phyloP scores from a whole-genome alignment of 164 flowering plant species.

The Protea cynaroides region DNA sequence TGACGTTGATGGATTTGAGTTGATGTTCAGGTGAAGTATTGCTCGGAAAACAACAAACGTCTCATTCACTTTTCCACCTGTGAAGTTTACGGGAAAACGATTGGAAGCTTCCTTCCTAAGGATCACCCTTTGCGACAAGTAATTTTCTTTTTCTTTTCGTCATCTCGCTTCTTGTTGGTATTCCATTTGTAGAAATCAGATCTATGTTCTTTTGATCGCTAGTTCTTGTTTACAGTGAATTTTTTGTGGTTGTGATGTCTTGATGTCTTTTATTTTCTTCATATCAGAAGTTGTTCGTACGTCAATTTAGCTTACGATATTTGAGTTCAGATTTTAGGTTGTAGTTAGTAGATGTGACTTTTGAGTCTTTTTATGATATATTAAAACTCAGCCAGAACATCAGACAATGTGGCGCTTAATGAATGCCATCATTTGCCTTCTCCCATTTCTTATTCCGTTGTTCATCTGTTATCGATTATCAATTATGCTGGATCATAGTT shows the following conservation, averaged over 20 bases:
- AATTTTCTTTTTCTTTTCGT: neutral
- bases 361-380: no score
- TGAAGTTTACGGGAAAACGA: slow-evolving; percentile 95
- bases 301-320: no score
- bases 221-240: neutral
- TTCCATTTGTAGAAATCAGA: neutral
- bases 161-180: neutral
- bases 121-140: slow-evolving; percentile 88
- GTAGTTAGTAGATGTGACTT: no score
- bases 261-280: neutral
- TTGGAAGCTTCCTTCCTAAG: slow-evolving; percentile 87
- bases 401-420: no score
- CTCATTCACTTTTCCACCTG: slow-evolving; percentile 98
- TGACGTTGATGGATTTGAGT: slow-evolving; percentile 12
- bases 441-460: no score
- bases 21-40: slow-evolving; percentile 67
- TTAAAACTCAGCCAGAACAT: no score
- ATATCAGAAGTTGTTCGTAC: neutral
- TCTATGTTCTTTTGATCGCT: neutral
- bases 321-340: no score
- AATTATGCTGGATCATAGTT: no score
- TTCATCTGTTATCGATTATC: no score
- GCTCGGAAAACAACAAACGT: slow-evolving; percentile 94
- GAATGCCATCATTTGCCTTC: no score
- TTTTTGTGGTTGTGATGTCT: neutral